Percentiles rank a stretch among this genome's conserved stretches.
phyloP scores from a whole-genome alignment of 805 yeast genomes.

The Vanderwaltozyma yarrowii region DNA sequence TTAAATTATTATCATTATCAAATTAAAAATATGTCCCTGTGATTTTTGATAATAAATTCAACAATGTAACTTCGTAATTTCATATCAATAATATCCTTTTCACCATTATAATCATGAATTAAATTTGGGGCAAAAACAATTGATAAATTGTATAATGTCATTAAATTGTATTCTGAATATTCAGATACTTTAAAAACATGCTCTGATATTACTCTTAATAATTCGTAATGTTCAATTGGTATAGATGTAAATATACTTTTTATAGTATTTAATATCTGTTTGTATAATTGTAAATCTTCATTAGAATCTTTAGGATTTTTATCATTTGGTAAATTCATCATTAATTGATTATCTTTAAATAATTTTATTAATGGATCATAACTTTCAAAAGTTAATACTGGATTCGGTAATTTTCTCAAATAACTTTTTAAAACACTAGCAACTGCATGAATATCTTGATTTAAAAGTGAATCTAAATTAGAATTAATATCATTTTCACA shows the following conservation, averaged over 20 bases:
- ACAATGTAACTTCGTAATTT: conserved; percentile 67
- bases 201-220: conserved; percentile 44
- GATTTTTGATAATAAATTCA: conserved; percentile 41
- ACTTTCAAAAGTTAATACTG: conserved; percentile 59
- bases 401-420: conserved; percentile 73
- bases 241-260: conserved; percentile 37
- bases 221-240: conserved; percentile 58
- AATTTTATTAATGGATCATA: conserved; percentile 61
- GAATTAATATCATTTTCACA: conserved; percentile 27
- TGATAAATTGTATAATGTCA: conserved; percentile 74
- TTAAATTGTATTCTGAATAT: conserved; percentile 51
- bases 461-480: conserved; percentile 29
- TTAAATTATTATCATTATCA: too few species aligned
- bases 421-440: conserved; percentile 83
- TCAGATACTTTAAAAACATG: conserved; percentile 58
- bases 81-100: conserved; percentile 78
- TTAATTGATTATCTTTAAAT: conserved; percentile 27
- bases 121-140: conserved; percentile 94
- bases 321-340: conserved; percentile 14
- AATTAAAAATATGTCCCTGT: background rate
- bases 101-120: conserved; percentile 68
- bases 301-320: conserved; percentile 5
- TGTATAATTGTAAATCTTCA: conserved; percentile 4
- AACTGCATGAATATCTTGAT: conserved; percentile 74
- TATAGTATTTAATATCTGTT: conserved; percentile 32